phyloP scores from a whole-genome alignment of 768 basidiomycete species.

The Boletus edulis region DNA sequence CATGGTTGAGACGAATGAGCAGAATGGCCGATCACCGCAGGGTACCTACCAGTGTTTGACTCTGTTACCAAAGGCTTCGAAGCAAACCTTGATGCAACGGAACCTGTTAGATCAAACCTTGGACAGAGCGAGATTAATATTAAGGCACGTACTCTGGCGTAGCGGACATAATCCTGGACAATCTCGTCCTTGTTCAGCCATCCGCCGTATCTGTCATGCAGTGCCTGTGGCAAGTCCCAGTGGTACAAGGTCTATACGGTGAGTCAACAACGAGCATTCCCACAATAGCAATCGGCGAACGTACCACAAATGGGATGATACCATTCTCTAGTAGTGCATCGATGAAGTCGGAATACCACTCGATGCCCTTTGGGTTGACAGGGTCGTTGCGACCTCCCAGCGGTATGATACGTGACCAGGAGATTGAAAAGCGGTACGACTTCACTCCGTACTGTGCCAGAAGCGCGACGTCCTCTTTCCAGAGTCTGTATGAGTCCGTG shows the following conservation, averaged over 20 bases:
- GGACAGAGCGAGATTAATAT: slow-evolving; percentile 7
- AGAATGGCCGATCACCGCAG: neutral
- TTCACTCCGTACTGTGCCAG: slow-evolving; percentile 64
- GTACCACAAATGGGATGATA: slow-evolving; percentile 66
- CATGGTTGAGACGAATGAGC: slow-evolving; percentile 23
- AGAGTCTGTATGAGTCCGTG: slow-evolving; percentile 67
- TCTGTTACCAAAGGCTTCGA: slow-evolving; percentile 70
- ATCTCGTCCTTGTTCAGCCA: slow-evolving; percentile 71
- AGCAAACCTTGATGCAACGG: slow-evolving; percentile 51
- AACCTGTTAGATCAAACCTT: neutral
- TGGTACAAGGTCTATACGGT: slow-evolving; percentile 59
- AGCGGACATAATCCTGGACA: slow-evolving; percentile 58
- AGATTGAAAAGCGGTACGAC: slow-evolving; percentile 72
- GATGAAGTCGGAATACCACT: slow-evolving; percentile 69
- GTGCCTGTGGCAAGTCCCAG: slow-evolving; percentile 76
- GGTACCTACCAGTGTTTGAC: slow-evolving; percentile 64
- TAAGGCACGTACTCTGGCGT: slow-evolving; percentile 46
- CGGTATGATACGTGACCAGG: slow-evolving; percentile 77
- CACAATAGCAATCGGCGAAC: slow-evolving; percentile 19
- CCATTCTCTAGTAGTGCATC: slow-evolving; percentile 61
- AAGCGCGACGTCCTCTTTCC: slow-evolving; percentile 65
- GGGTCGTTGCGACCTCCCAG: slow-evolving; percentile 72
- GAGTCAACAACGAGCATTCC: neutral
- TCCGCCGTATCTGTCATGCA: slow-evolving; percentile 72
- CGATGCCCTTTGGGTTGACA: slow-evolving; percentile 65